These are phyloP conservation scores for Omphalotus guepiniiformis DNA, from an alignment of 768 basidiomycete species.

Conservation along the genomic window DNA sequence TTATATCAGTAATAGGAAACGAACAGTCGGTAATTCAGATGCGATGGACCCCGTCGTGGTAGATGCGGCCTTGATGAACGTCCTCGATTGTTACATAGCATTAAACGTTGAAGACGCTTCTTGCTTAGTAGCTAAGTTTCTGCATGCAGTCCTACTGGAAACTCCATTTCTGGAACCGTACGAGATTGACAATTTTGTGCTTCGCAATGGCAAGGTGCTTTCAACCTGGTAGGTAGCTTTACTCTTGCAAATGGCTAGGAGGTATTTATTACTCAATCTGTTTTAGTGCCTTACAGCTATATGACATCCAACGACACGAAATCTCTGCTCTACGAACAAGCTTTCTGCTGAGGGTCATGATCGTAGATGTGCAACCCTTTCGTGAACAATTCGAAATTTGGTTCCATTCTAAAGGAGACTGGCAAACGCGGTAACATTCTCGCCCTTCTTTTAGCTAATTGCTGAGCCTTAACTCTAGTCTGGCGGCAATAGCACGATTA, in stretches of 20 bases:
- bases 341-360: constrained; percentile 54
- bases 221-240: constrained; percentile 46
- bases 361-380: constrained; percentile 63
- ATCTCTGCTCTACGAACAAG: constrained; percentile 49
- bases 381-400: constrained; percentile 41
- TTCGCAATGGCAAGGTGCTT: constrained; percentile 57
- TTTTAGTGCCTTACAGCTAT: constrained; percentile 63
- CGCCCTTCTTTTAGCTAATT: neutral
- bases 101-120: constrained; percentile 45
- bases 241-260: too few species aligned
- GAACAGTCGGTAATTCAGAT: constrained; percentile 35
- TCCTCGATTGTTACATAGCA: constrained; percentile 47
- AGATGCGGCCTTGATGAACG: constrained; percentile 51
- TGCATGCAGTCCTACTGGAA: constrained; percentile 55
- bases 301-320: constrained; percentile 55
- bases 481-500: constrained; percentile 48
- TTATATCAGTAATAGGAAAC: constrained; percentile 37
- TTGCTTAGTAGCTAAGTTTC: constrained; percentile 55
- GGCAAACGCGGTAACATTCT: constrained; percentile 49
- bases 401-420: constrained; percentile 32
- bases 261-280: constrained; percentile 3
- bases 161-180: constrained; percentile 58
- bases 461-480: constrained; percentile 27
- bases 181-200: constrained; percentile 70
- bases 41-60: constrained; percentile 59